Conservation (phyloP, 2,329 filamentous ascomycete genomes). For the Ceratocystis harringtonii region DNA sequence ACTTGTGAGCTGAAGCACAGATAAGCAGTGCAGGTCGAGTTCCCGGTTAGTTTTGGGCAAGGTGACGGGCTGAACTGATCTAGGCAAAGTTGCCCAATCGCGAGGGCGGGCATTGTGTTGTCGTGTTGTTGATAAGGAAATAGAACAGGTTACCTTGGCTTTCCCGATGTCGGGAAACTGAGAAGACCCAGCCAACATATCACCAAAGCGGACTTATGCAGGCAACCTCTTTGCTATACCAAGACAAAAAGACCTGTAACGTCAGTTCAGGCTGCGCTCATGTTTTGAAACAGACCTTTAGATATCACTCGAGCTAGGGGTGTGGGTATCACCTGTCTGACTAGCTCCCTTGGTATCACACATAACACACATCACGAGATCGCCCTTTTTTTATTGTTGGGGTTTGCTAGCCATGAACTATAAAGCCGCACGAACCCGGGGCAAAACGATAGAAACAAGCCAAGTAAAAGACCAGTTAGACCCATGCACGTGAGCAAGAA, state of each 20-base stretch:
- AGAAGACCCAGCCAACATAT: background rate
- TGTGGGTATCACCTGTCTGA: background rate
- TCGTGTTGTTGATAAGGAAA: background rate
- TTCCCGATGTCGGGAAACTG: background rate
- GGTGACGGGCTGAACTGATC: background rate
- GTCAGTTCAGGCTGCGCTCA: background rate
- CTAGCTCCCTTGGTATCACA: background rate
- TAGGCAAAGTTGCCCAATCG: background rate
- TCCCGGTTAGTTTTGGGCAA: background rate
- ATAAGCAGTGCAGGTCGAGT: background rate
- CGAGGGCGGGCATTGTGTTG: background rate
- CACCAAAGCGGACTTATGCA: background rate
- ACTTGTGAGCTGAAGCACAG: background rate
- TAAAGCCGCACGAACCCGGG: slow-evolving; percentile 2
- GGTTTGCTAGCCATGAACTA: background rate
- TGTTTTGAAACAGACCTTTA: background rate
- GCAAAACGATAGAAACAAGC: background rate
- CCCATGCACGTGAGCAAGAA: background rate
- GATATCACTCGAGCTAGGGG: background rate
- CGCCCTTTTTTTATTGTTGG: background rate
- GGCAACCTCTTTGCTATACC: background rate
- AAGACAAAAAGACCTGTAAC: slow-evolving; percentile 1
- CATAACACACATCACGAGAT: background rate
- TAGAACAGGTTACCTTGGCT: background rate
- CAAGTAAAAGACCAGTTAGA: background rate